Evolutionary conservation across 192 early-diverging fungal genomes (phyloP).

Genomic region (Dissophora globulifera): DNA sequence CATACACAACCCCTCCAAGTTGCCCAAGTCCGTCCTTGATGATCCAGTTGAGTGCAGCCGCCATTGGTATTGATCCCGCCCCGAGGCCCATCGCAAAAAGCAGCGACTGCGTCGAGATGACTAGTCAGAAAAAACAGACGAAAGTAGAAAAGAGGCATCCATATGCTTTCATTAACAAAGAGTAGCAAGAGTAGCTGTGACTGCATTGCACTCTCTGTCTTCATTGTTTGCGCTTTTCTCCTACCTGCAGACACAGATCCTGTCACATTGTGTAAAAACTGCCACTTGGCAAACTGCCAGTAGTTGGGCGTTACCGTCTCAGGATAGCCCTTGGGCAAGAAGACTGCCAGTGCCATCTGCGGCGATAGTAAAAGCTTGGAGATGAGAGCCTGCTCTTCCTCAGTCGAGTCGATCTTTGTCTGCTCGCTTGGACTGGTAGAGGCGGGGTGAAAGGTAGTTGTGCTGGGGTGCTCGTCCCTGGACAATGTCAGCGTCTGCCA

Average conservation of each 20-base stretch:
- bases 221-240: too few relatives aligned
- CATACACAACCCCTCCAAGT: constrained; percentile 86
- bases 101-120: constrained; percentile 88
- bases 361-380: constrained; percentile 31
- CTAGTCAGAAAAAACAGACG: constrained; percentile 31
- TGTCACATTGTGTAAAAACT: constrained; percentile 80
- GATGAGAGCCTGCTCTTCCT: constrained; percentile 1
- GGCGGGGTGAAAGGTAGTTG: constrained; percentile 5
- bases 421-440: too few relatives aligned
- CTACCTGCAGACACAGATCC: constrained; percentile 81
- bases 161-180: too few relatives aligned
- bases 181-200: too few relatives aligned
- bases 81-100: constrained; percentile 86
- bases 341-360: constrained; percentile 55
- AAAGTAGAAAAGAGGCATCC: too few relatives aligned
- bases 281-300: constrained; percentile 78
- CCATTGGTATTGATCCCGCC: constrained; percentile 76
- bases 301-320: constrained; percentile 81
- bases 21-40: constrained; percentile 92
- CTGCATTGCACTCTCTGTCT: too few relatives aligned
- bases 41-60: constrained; percentile 91
- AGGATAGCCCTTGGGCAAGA: constrained; percentile 82
- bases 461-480: constrained; percentile 1
- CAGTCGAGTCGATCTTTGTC: neutral
- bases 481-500: constrained; percentile 34